These are phyloP conservation scores for Globisporangium orthogonon DNA, from an alignment of 352 stramenopile species.

Conservation along the genomic window DNA sequence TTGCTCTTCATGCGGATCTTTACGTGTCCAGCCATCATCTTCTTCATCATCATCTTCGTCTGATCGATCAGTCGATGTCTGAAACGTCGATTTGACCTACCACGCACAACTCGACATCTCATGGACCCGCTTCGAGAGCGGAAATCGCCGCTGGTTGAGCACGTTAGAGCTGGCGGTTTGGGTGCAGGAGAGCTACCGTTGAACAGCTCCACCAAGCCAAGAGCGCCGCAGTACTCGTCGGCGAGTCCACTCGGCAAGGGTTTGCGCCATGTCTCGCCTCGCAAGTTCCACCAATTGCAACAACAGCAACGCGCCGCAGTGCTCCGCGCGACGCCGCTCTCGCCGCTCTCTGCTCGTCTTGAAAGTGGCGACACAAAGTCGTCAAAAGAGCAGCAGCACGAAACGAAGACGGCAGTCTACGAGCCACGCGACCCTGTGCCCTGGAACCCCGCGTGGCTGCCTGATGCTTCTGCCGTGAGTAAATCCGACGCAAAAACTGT, in stretches of 20 bases:
- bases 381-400: background rate
- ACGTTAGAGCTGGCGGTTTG: background rate
- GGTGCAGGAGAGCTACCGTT: background rate
- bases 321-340: constrained; percentile 23
- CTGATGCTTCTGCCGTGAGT: background rate
- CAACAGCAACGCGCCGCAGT: constrained; percentile 24
- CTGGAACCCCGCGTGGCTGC: constrained; percentile 30
- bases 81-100: background rate
- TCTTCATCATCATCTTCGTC: background rate
- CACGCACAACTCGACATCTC: background rate
- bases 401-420: background rate
- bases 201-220: background rate
- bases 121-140: background rate
- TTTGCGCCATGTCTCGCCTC: constrained; percentile 31
- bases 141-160: background rate
- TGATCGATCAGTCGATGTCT: background rate
- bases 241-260: background rate
- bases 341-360: constrained; percentile 14
- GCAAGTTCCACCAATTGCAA: constrained; percentile 37
- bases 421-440: constrained; percentile 11
- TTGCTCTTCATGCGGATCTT: constrained; percentile 25
- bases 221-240: background rate
- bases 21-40: constrained; percentile 20
- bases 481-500: constrained; percentile 1
- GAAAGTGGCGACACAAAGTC: background rate